These are phyloP conservation scores for Lachnum nothofagi DNA, from an alignment of 2,329 filamentous ascomycete species.

Conservation along the genomic window DNA sequence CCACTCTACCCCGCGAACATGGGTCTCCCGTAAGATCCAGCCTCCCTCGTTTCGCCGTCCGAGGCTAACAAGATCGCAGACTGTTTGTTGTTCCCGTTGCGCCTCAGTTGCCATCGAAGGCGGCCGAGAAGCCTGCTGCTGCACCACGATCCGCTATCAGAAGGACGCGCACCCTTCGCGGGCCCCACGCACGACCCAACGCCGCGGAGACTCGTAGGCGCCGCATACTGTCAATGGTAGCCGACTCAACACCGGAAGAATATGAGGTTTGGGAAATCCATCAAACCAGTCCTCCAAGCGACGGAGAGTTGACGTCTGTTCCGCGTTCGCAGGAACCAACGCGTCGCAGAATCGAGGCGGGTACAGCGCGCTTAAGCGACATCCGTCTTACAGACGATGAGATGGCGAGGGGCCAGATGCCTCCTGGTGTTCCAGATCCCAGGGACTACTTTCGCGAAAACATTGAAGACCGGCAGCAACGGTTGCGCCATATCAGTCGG, in stretches of 20 bases:
- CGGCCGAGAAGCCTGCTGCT: constrained; percentile 27
- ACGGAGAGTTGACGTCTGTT: constrained; percentile 7
- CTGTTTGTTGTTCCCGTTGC: constrained; percentile 30
- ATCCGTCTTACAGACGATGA: constrained; percentile 11
- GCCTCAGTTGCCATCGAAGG: constrained; percentile 26
- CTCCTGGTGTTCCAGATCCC: constrained; percentile 30
- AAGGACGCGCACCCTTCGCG: constrained; percentile 23
- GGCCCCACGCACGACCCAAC: constrained; percentile 15
- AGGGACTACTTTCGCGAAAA: constrained; percentile 25
- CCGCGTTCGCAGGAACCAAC: constrained; percentile 11
- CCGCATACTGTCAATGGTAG: constrained; percentile 17
- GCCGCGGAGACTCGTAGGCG: constrained; percentile 21
- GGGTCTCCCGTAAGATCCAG: constrained; percentile 31
- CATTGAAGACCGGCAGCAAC: constrained; percentile 19
- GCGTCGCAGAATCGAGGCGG: constrained; percentile 18
- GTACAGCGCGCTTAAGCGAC: constrained; percentile 20
- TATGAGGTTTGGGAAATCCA: constrained; percentile 18
- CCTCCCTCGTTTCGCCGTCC: constrained; percentile 13
- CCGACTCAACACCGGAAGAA: constrained; percentile 14
- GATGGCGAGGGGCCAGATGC: constrained; percentile 26
- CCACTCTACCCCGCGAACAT: constrained; percentile 20
- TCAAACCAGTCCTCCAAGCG: constrained; percentile 4
- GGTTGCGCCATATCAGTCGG: constrained; percentile 18
- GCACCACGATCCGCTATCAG: constrained; percentile 30
- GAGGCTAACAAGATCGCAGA: constrained; percentile 25